A percentile compares a stretch with the other conserved stretches of the same genome.
Conservation (phyloP, 2,329 filamentous ascomycete genomes). For the Epichloe aotearoae region DNA sequence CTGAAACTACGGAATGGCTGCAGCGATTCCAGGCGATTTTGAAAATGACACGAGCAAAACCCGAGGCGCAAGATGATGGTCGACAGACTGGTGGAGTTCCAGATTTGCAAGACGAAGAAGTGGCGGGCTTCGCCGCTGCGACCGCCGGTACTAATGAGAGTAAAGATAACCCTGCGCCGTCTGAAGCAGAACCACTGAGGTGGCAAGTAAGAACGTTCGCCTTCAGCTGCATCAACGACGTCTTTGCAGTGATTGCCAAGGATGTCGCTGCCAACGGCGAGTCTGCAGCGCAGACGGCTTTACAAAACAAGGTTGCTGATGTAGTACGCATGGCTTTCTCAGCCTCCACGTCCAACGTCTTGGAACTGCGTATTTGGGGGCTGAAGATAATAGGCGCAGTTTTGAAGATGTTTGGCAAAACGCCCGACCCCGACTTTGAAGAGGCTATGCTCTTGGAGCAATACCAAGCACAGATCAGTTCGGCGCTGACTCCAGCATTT, state of each 20-base stretch:
- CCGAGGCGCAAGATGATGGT: slow-evolving; percentile 35
- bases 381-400: slow-evolving; percentile 89
- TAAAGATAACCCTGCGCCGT: slow-evolving; percentile 28
- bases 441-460: slow-evolving; percentile 93
- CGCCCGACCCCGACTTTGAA: slow-evolving; percentile 92
- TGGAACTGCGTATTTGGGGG: slow-evolving; percentile 81
- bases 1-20: slow-evolving; percentile 74
- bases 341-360: slow-evolving; percentile 83
- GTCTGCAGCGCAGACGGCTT: slow-evolving; percentile 59
- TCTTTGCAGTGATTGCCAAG: slow-evolving; percentile 67
- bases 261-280: slow-evolving; percentile 67
- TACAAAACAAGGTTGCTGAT: slow-evolving; percentile 78
- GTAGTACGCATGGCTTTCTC: slow-evolving; percentile 96
- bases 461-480: slow-evolving; percentile 97
- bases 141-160: slow-evolving; percentile 45
- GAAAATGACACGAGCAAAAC: slow-evolving; percentile 68
- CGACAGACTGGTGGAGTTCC: slow-evolving; percentile 38
- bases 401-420: slow-evolving; percentile 90
- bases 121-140: slow-evolving; percentile 83
- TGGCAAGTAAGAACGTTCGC: slow-evolving; percentile 96
- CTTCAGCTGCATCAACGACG: slow-evolving; percentile 74
- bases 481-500: slow-evolving; percentile 90
- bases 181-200: slow-evolving; percentile 74
- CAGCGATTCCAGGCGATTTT: slow-evolving; percentile 78
- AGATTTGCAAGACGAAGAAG: slow-evolving; percentile 93